Evolutionary conservation across 169 alveolate species (phyloP).

Genomic region (Eimeria praecox): DNA sequence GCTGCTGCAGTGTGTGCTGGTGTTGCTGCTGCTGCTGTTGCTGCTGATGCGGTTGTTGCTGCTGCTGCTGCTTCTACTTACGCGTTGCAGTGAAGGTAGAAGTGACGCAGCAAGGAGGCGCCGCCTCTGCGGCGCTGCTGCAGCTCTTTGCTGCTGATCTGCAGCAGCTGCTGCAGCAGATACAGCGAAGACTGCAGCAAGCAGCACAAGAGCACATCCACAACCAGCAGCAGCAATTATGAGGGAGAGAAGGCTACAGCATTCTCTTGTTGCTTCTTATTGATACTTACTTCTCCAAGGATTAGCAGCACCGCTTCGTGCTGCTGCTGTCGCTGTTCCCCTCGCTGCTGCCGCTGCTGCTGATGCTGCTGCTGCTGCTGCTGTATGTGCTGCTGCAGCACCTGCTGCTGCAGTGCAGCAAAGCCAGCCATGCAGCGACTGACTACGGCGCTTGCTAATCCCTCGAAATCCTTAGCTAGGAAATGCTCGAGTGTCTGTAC

Average conservation of each 20-base stretch:
- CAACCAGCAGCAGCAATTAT: slow-evolving; percentile 22
- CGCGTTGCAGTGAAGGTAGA: slow-evolving; percentile 65
- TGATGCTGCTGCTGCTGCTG: slow-evolving; percentile 39
- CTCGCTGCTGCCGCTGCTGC: slow-evolving; percentile 42
- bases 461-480: slow-evolving; percentile 35
- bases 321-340: slow-evolving; percentile 44
- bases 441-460: slow-evolving; percentile 46
- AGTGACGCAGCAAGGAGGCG: slow-evolving; percentile 45
- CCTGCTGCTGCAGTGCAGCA: slow-evolving; percentile 72
- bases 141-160: slow-evolving; percentile 40
- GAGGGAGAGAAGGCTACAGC: background rate
- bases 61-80: slow-evolving; percentile 20
- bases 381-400: too few species aligned
- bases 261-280: background rate
- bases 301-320: background rate
- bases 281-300: slow-evolving; percentile 6
- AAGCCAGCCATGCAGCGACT: slow-evolving; percentile 55
- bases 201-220: background rate
- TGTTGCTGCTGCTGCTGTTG: background rate
- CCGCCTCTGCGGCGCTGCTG: slow-evolving; percentile 53
- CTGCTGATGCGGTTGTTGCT: background rate
- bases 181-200: slow-evolving; percentile 31
- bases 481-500: slow-evolving; percentile 33
- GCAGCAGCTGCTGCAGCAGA: slow-evolving; percentile 63
- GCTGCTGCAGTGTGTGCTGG: slow-evolving; percentile 17